Percentiles rank a stretch among this genome's conserved stretches.
Conservation (phyloP, 1,284 basidiomycete species). For the Papiliotrema nemorosa region DNA sequence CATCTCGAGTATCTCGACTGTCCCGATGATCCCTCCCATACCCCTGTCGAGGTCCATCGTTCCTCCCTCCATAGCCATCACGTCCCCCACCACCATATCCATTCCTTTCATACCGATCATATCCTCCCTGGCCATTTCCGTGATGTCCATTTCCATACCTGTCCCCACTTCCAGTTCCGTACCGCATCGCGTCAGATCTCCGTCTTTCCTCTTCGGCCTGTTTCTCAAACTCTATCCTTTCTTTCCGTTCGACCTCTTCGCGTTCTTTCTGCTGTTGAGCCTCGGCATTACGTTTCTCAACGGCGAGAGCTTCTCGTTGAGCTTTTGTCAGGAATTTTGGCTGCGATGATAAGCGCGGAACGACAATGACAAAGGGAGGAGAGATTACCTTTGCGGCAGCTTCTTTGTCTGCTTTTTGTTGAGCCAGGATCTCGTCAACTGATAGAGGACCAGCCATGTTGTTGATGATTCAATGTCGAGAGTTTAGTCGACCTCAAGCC, state of each 20-base stretch:
- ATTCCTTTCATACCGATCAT: conserved; percentile 1
- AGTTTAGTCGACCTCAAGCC: background rate
- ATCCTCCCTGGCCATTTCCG: conserved; percentile 13
- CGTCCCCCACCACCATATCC: conserved; percentile 6
- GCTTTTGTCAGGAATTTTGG: conserved; percentile 37
- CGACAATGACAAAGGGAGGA: background rate
- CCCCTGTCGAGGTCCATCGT: background rate
- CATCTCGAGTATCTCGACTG: conserved; percentile 15
- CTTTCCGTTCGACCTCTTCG: conserved; percentile 25
- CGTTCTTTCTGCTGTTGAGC: conserved; percentile 58
- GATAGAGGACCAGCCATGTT: conserved; percentile 42
- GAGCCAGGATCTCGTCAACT: conserved; percentile 74
- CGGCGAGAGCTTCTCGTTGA: conserved; percentile 61
- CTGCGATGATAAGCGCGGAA: conserved; percentile 7
- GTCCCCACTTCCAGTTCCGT: conserved; percentile 13
- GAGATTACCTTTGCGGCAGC: conserved; percentile 72
- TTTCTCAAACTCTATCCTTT: conserved; percentile 51
- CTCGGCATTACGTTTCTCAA: conserved; percentile 76
- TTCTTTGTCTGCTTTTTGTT: conserved; percentile 81
- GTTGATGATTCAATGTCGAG: background rate
- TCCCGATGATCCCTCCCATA: conserved; percentile 12
- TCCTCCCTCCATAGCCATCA: background rate
- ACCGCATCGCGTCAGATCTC: conserved; percentile 51
- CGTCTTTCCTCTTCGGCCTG: conserved; percentile 66
- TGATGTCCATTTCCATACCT: conserved; percentile 13